Base-by-base conservation (phyloP, 805 yeast species). In the Yamadazyma sp. region DNA sequence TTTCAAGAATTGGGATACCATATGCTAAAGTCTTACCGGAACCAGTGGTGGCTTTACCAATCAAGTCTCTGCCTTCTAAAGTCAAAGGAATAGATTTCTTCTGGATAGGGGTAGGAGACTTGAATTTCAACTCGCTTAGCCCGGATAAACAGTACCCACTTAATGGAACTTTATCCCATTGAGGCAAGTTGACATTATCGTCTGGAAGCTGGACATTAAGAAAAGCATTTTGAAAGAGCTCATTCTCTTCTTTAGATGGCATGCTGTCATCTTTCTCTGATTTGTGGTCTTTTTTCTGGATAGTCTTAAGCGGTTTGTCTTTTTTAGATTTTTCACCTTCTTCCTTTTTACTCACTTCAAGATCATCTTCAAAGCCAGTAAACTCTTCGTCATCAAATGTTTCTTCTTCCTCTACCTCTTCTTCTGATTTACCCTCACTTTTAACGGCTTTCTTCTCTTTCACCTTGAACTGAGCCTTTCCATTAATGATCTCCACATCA, bases 11-110 rank as follows among this genome's bases (percentile, higher is more conserved):
- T 7, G 99, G 97, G 18, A 93, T 77, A 31, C 96, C 96, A 59
- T 87, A 93, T 0, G 99, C 99, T 41, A 90, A 67, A 0, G 99
- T 93, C 57, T 93, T 93, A 71, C 99, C 99, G 1, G 96, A 86
- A 58, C 99, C 99, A 1, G 99, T 93, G 8, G 93, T 83, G 11
- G 99, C 99, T 55, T 91, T 93, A 38, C 99, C 99, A 47, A 93
- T 80, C 3, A 93, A 77, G 61, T 93, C 98, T 23, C 70, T 72
- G 5, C 90, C 95, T 19, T 70, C 67, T 10, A 87, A 41, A 2
- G 91, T 87, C 18, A 71, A 52, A 2, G 98, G 96, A 38, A 93
- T 81, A 7, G 91, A 70, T 40, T 67, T 64, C 42, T 70, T 72
- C 61, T 93, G 99, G 53, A 93, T 89, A 22, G 82, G 85, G 0